Percentiles rank a stretch among this genome's conserved stretches.
These are phyloP conservation scores for Citrullus colocynthis DNA, from an alignment of 306 rosid species.

Conservation along the genomic window DNA sequence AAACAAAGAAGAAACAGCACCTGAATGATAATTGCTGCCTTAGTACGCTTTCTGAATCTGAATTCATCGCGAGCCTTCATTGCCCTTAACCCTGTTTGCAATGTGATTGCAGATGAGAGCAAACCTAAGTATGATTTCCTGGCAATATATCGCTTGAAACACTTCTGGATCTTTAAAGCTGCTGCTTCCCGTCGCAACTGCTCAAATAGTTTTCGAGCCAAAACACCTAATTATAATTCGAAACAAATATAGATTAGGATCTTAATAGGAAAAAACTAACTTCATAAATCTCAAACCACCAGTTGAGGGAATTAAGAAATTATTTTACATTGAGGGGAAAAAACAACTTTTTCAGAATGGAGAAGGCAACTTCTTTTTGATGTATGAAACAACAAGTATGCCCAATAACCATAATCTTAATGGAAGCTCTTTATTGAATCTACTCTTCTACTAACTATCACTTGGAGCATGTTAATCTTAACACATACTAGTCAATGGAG, in stretches of 20 bases:
- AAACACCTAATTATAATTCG: conserved; percentile 45
- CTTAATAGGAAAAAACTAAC: not conserved
- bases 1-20: conserved; percentile 19
- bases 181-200: conserved; percentile 76
- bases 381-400: not conserved
- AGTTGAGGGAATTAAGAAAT: not conserved
- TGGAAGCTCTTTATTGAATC: too few species aligned
- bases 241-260: conserved; percentile 6
- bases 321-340: not conserved
- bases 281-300: not conserved
- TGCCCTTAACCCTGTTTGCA: conserved; percentile 94
- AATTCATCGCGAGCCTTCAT: conserved; percentile 97
- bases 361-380: not conserved
- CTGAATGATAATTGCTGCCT: conserved; percentile 82
- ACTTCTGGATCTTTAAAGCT: conserved; percentile 83
- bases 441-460: too few species aligned
- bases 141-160: conserved; percentile 43
- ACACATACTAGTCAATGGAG: too few species aligned
- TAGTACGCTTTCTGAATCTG: conserved; percentile 90
- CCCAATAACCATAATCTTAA: too few species aligned
- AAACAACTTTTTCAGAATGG: not conserved
- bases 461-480: too few species aligned
- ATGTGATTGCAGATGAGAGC: conserved; percentile 50
- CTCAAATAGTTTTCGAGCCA: conserved; percentile 73
- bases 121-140: conserved; percentile 45